phyloP scores from a whole-genome alignment of 2,329 filamentous ascomycete species.

The Xylaria hypoxylon region DNA sequence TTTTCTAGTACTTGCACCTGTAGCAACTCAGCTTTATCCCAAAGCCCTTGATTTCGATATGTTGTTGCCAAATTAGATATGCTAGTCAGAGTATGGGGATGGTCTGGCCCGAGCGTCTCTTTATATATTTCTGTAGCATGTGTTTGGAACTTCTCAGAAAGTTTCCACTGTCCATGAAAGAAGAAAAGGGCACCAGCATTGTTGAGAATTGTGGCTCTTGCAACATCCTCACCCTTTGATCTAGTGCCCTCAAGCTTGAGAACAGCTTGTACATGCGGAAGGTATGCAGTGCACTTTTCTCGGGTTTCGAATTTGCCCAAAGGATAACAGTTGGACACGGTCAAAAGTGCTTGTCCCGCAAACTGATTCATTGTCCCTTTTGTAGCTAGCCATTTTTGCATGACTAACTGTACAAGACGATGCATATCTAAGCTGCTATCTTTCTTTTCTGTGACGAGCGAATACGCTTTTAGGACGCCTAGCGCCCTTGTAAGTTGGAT shows the following conservation, averaged over 20 bases:
- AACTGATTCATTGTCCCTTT: slow-evolving; percentile 35
- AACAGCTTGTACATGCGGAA: slow-evolving; percentile 46
- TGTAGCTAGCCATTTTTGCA: slow-evolving; percentile 47
- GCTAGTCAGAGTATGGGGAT: background rate
- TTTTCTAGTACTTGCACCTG: too few species aligned
- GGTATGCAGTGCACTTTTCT: slow-evolving; percentile 39
- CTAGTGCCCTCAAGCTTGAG: slow-evolving; percentile 29
- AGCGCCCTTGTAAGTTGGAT: slow-evolving; percentile 10
- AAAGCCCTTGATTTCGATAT: background rate
- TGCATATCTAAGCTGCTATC: slow-evolving; percentile 48
- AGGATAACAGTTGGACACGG: slow-evolving; percentile 43
- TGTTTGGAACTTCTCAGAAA: background rate
- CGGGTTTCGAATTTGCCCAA: slow-evolving; percentile 34
- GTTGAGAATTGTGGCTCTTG: slow-evolving; percentile 14
- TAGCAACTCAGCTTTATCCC: background rate
- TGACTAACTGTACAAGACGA: slow-evolving; percentile 52
- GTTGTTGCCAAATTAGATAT: slow-evolving; percentile 1
- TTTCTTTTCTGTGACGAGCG: slow-evolving; percentile 30
- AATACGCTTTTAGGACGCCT: slow-evolving; percentile 15
- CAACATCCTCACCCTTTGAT: slow-evolving; percentile 32
- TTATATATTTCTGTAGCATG: background rate
- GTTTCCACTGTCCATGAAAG: background rate
- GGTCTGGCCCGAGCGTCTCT: background rate
- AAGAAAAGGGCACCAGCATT: background rate
- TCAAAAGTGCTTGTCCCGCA: slow-evolving; percentile 39